phyloP scores from a whole-genome alignment of 2,329 filamentous ascomycete species.

The Pseudogymnoascus sp. region DNA sequence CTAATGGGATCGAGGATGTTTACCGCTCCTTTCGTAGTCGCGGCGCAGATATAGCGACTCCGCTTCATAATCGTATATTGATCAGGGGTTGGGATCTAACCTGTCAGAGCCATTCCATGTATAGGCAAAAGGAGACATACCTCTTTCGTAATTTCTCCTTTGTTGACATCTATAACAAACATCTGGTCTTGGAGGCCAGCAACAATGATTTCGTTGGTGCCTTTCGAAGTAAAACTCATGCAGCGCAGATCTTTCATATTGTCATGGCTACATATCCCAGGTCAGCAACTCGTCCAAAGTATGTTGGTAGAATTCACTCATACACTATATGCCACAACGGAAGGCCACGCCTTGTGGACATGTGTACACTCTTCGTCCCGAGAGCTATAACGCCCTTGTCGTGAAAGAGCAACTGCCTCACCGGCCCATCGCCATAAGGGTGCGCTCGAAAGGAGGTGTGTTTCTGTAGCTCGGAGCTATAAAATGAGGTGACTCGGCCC shows the following conservation, averaged over 20 bases:
- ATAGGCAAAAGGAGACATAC: constrained; percentile 31
- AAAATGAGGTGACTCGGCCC: constrained; percentile 86
- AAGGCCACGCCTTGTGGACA: constrained; percentile 74
- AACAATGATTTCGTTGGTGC: constrained; percentile 74
- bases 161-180: constrained; percentile 66
- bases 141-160: constrained; percentile 65
- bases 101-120: constrained; percentile 26
- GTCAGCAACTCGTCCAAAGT: constrained; percentile 18
- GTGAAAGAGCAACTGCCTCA: constrained; percentile 85
- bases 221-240: constrained; percentile 91
- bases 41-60: constrained; percentile 84
- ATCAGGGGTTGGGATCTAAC: constrained; percentile 60
- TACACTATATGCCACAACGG: constrained; percentile 84
- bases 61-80: constrained; percentile 91
- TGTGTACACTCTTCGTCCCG: constrained; percentile 76
- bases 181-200: constrained; percentile 82
- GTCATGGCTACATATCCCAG: constrained; percentile 44
- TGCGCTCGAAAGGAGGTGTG: constrained; percentile 91
- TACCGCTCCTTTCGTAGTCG: constrained; percentile 73
- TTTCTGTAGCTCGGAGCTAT: constrained; percentile 73
- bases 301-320: constrained; percentile 12
- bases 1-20: constrained; percentile 77
- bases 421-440: constrained; percentile 62
- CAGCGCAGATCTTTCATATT: constrained; percentile 84
- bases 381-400: constrained; percentile 86